Evolutionary conservation across 1,139 yeast species (phyloP), one percentile per base, ranked within the genome.

Genomic region (Kodamaea sp.): DNA sequence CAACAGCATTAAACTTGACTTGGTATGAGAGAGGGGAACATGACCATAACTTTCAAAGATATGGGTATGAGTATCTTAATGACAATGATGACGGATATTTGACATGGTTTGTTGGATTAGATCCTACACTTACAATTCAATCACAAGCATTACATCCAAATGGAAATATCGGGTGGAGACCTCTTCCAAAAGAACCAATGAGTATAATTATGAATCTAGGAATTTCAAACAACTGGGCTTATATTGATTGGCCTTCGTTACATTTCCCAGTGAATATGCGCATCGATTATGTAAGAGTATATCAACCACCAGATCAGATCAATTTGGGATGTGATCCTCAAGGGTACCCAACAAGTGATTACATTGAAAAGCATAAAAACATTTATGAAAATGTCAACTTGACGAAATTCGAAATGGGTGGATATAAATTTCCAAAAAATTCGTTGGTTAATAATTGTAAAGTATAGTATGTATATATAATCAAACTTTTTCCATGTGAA

Each of bases 151-250:
- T 59, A 22, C 62, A 54, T 7, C 63, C 63, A 8, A 57, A 57
- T 35, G 65, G 65, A 9, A 59, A 59, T 40, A 34, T 59, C 29
- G 63, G 61, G 5, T 53, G 54, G 51, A 46, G 65, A 29, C 41
- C 49, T 11, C 47, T 60, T 11, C 49, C 62, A 2, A 59, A 58
- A 37, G 65, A 60, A 43, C 65, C 65, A 3, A 51, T 60, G 61
- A 44, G 60, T 9, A 41, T 60, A 25, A 44, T 60, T 32, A 49
- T 60, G 57, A 60, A 60, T 39, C 47, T 59, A 43, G 65, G 65
- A 24, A 42, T 60, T 8, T 58, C 63, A 12, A 58, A 60, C 39
- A 56, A 45, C 37, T 60, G 65, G 65, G 63, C 63, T 2, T 60
- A 57, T 38, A 59, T 60, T 27, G 62, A 60, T 43, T 60, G 65